Evolutionary conservation across 2,329 filamentous ascomycete genomes (phyloP).

Genomic region (Blumeria hordei): DNA sequence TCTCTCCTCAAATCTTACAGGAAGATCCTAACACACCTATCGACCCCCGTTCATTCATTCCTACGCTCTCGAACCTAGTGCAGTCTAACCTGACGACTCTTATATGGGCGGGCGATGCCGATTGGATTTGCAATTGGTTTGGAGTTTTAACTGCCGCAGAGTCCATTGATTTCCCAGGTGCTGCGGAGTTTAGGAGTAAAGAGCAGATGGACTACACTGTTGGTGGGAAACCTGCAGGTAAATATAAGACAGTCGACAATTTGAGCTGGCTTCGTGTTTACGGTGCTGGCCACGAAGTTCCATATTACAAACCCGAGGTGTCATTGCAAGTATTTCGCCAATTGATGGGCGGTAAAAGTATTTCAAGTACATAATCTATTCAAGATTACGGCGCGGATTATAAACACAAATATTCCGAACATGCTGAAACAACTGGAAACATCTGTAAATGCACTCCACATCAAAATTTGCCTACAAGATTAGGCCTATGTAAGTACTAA

Average conservation of each 20-base stretch:
- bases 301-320: slow-evolving; percentile 17
- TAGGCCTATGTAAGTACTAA: too few species aligned
- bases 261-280: slow-evolving; percentile 25
- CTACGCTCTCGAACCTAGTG: slow-evolving; percentile 21
- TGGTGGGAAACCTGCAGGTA: slow-evolving; percentile 21
- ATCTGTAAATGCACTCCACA: too few species aligned
- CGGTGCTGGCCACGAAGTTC: slow-evolving; percentile 20
- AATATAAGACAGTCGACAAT: slow-evolving; percentile 25
- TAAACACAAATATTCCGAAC: too few species aligned
- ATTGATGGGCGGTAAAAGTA: slow-evolving; percentile 15
- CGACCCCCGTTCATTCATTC: slow-evolving; percentile 21
- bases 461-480: too few species aligned
- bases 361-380: too few species aligned
- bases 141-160: slow-evolving; percentile 24
- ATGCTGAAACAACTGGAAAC: too few species aligned
- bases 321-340: slow-evolving; percentile 23
- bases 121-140: slow-evolving; percentile 30
- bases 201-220: slow-evolving; percentile 22
- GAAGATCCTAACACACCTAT: slow-evolving; percentile 7
- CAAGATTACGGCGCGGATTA: too few species aligned
- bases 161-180: slow-evolving; percentile 20
- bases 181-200: slow-evolving; percentile 18
- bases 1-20: too few species aligned
- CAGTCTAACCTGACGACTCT: slow-evolving; percentile 23
- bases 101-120: slow-evolving; percentile 31